These are phyloP conservation scores for Ampelocalamus luodianensis DNA, from an alignment of 176 grass and related monocot species.

Conservation along the genomic window DNA sequence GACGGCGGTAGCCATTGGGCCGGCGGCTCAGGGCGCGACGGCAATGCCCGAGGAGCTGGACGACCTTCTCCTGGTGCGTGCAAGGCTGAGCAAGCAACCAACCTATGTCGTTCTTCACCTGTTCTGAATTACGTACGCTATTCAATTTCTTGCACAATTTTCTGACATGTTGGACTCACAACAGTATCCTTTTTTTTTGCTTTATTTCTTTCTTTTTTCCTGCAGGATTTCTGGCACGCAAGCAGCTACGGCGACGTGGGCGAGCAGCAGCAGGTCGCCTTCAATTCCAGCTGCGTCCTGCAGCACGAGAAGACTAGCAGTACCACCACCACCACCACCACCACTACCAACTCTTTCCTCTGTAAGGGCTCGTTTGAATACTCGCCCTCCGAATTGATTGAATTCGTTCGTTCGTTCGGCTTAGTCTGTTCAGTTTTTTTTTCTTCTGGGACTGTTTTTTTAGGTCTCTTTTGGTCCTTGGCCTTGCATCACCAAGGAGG, in stretches of 20 bases:
- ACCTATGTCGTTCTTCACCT: not conserved
- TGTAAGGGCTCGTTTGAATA: conserved; percentile 36
- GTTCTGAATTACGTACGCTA: conserved; percentile 1
- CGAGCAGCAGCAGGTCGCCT: conserved; percentile 36
- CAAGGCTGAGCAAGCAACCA: not conserved
- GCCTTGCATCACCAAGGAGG: conserved; percentile 19
- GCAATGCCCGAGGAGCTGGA: conserved; percentile 53
- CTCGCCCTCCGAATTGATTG: not conserved
- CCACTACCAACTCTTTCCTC: conserved; percentile 17
- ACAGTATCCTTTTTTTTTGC: no score
- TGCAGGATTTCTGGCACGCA: conserved; percentile 80
- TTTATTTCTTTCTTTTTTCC: not conserved
- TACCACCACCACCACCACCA: conserved; percentile 6
- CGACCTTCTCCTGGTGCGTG: conserved; percentile 64
- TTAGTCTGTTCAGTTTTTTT: not conserved
- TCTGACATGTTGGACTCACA: not conserved
- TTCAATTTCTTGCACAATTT: not conserved
- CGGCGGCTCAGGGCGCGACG: not conserved
- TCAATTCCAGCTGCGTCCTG: conserved; percentile 48
- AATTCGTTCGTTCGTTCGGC: not conserved
- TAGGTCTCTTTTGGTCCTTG: conserved; percentile 31
- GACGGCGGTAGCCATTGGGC: not conserved
- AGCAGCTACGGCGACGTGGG: conserved; percentile 51
- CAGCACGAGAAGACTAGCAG: conserved; percentile 37
- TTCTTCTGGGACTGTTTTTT: conserved; percentile 6